Base-by-base conservation (phyloP, 768 basidiomycete species). In the Ephemerocybe angulata region DNA sequence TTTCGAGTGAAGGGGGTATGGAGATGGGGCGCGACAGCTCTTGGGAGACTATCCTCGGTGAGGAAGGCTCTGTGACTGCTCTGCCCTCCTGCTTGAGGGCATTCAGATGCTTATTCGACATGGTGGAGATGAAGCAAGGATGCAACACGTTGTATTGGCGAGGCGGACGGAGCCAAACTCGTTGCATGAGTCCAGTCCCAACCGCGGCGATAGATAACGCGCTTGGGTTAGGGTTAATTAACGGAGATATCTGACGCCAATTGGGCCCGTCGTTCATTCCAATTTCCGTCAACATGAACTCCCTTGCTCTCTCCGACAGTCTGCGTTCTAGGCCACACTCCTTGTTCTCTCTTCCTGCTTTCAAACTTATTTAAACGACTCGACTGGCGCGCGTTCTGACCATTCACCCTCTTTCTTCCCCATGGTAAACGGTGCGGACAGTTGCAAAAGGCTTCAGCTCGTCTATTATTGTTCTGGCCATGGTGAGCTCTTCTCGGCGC, bases 391-490 rank as follows among this genome's bases (percentile, higher is more conserved):
- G n/a, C n/a, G n/a, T n/a, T n/a, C 17, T 35, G 8, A 35, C 8
- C 33, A 8, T 35, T 35, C 33, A 8, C 17, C 33, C 33, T 17
- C 33, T 8, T 35, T 17, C 8, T 8, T 35, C 8, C 33, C 33
- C 33, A 35, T 17, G 8, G 33, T 17, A 17, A 35, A 35, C 33
- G 33, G 17, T 8, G 17, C 33, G 17, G 33, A 17, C 33, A 17
- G 33, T 8, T 8, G 33, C 33, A 35, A 17, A 17, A 17, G 8
- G 33, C 17, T 35, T 8, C 8, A 35, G 33, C 33, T 35, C 8
- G 86, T 82, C 0, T 89, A 87, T 65, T 89, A 88, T 65, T 88
- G 86, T 63, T 87, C 85, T 29, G 87, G 87, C 12, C 87, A 89
- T 63, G 87, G 87, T 86, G 51, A 54, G 80, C 60, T n/a, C n/a